Evolutionary conservation across 306 rosid species (phyloP).

Genomic region (Quercus suber): DNA sequence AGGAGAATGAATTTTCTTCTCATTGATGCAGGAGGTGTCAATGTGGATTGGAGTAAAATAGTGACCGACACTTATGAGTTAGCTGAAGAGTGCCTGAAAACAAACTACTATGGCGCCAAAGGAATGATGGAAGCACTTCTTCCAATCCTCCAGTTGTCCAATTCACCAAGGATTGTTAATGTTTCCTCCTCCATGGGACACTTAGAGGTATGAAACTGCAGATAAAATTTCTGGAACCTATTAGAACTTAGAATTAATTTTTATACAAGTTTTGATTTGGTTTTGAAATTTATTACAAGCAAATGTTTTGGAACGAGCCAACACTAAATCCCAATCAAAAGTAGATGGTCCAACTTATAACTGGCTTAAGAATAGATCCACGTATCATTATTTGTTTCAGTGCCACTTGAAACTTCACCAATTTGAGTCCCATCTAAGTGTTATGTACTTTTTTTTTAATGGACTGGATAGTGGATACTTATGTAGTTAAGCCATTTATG

Average conservation of each 20-base stretch:
- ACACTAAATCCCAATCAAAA: no score
- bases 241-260: no score
- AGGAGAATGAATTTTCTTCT: not conserved
- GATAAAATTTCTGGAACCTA: not conserved
- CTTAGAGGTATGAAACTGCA: not conserved
- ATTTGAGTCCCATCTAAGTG: no score
- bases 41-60: not conserved
- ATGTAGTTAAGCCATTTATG: no score
- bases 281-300: no score
- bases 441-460: no score
- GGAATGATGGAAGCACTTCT: slow-evolving; percentile 9
- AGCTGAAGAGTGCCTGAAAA: slow-evolving; percentile 7
- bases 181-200: slow-evolving; percentile 1
- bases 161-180: slow-evolving; percentile 15
- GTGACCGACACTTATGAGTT: not conserved
- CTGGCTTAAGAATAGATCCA: no score
- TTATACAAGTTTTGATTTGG: no score
- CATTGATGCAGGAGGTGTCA: not conserved
- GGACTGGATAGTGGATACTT: no score
- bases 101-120: slow-evolving; percentile 1
- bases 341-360: no score
- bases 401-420: not conserved
- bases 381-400: not conserved
- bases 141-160: slow-evolving; percentile 4
- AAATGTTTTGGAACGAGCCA: no score